These are phyloP conservation scores for Cyclanthera cordifolia DNA, from an alignment of 306 rosid genomes.

Conservation along the genomic window DNA sequence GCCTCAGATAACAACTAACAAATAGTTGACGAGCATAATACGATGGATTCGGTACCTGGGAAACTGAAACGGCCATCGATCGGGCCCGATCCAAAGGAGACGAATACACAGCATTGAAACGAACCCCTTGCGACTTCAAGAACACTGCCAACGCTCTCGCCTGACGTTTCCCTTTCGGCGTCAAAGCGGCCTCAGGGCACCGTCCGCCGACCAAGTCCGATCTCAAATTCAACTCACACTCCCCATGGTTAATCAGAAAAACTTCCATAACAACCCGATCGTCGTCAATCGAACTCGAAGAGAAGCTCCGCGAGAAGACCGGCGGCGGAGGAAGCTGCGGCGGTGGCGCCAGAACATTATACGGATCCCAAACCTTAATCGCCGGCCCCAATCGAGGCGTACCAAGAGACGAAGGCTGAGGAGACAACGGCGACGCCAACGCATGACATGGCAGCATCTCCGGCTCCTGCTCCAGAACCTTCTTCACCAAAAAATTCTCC, in stretches of 20 bases:
- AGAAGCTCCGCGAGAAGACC: constrained; percentile 45
- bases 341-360: constrained; percentile 70
- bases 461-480: constrained; percentile 86
- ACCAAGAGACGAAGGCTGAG: constrained; percentile 80
- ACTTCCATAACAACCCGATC: constrained; percentile 64
- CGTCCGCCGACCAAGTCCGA: constrained; percentile 73
- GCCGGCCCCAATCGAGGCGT: constrained; percentile 87
- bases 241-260: constrained; percentile 75
- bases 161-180: constrained; percentile 65
- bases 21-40: not conserved
- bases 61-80: constrained; percentile 58
- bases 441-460: constrained; percentile 90
- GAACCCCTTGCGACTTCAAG: constrained; percentile 68
- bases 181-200: constrained; percentile 51
- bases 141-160: constrained; percentile 93
- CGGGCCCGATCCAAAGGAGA: constrained; percentile 84
- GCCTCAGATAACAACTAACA: not conserved
- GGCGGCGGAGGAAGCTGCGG: constrained; percentile 44
- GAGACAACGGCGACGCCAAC: constrained; percentile 90
- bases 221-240: constrained; percentile 61
- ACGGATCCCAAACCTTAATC: constrained; percentile 97
- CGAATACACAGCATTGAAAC: constrained; percentile 60
- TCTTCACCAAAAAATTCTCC: constrained; percentile 46
- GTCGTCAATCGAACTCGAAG: constrained; percentile 30
- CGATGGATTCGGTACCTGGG: constrained; percentile 35